A percentile compares a stretch with the other conserved stretches of the same genome.
Evolutionary conservation across 1,284 basidiomycete species (phyloP).

Genomic region (Papiliotrema nemorosa): DNA sequence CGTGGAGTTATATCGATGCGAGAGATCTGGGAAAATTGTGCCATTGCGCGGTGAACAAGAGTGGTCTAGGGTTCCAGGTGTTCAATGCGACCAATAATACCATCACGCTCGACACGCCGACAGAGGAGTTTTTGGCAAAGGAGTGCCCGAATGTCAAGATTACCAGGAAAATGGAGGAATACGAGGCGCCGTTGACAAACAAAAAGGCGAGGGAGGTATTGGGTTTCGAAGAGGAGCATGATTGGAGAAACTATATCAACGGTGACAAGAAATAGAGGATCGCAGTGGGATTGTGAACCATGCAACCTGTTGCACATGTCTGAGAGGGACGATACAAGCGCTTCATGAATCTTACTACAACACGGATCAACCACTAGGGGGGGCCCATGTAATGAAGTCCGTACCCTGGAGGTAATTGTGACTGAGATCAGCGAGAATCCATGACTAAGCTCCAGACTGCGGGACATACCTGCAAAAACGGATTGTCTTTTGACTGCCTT

Average conservation of each 20-base stretch:
- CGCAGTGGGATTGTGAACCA: no score
- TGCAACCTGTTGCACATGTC: no score
- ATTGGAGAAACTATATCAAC: conserved; percentile 31
- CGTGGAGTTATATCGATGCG: conserved; percentile 43
- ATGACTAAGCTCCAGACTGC: no score
- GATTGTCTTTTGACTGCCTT: no score
- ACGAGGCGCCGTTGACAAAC: conserved; percentile 35
- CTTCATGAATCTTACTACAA: no score
- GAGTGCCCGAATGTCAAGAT: conserved; percentile 24
- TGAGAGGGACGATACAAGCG: no score
- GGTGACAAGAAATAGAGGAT: conserved; percentile 1
- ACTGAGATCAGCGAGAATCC: no score
- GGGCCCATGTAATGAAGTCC: no score
- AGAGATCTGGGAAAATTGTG: conserved; percentile 39
- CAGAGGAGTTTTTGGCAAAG: conserved; percentile 22
- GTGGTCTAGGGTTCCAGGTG: conserved; percentile 37
- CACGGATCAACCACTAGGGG: no score
- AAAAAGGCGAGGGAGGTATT: conserved; percentile 31
- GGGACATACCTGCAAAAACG: no score
- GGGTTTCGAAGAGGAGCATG: conserved; percentile 36
- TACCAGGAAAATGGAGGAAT: conserved; percentile 30
- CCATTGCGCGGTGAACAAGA: conserved; percentile 27
- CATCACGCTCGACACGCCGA: conserved; percentile 19
- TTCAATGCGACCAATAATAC: conserved; percentile 41
- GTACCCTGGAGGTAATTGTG: no score